Base-by-base conservation (phyloP, 140 eudicot genomes). In the Bidens hawaiensis region DNA sequence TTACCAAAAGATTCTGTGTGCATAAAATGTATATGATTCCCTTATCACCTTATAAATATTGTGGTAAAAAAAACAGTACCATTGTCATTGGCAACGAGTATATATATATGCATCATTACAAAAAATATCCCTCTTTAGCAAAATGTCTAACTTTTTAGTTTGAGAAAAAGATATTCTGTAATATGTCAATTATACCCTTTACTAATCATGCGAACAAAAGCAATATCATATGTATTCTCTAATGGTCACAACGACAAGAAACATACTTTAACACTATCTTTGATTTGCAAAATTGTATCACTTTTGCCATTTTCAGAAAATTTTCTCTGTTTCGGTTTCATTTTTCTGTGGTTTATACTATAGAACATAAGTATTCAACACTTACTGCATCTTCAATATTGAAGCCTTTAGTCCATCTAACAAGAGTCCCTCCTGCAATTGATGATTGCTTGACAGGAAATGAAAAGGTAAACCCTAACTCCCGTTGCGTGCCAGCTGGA, bases 341-440 rank as follows among this genome's bases (percentile, higher is more conserved):
- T 47, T 14, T 6, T 15, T 27, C 18, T 9, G 21, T 12, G 21
- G 36, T 38, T 4, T 15, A 47, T 11, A 53, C 12, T 4, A 15
- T 4, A 40, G 12, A 24, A 72, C 16, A 3, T 14, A 28, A 16
- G 43, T 48, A 33, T 11, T 57, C 1, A 65, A 56, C 24, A 65
- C 72, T 77, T 19, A 90, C 98, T 34, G 91, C 77, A 62, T 87
- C 98, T 65, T 79, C 94, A 22, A 91, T 85, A 5, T 72, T 74
- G 84, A 93, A 93, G 53, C 96, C 99, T 60, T 93, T 93, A 16
- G 99, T 88, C 99, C 99, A 93, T 62, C 79, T 81, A 25, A 88
- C 88, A 51, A 93, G 84, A 63, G 83, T 79, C 33, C 99, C 99
- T 15, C 95, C 86, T 31, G 93, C 81, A 48, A 93, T 82, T 59